Evolutionary conservation across 306 rosid genomes (phyloP).

Genomic region (Vigna unguiculata): DNA sequence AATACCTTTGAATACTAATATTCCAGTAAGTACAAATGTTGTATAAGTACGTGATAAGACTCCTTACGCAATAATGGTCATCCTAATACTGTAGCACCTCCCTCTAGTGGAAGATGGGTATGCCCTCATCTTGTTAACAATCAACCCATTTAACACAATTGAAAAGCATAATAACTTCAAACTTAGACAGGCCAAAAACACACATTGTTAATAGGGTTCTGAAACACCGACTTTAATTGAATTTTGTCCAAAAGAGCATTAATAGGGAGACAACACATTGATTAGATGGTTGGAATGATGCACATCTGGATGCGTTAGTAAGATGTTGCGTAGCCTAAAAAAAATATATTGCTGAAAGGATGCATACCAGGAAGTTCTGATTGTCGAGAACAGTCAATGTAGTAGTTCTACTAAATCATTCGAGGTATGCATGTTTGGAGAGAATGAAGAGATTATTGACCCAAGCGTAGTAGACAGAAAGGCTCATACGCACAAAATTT

Average conservation of each 20-base stretch:
- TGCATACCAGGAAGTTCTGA: background rate
- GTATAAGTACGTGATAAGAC: constrained; percentile 15
- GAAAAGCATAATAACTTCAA: background rate
- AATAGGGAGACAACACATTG: background rate
- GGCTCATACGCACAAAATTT: background rate
- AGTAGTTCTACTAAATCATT: background rate
- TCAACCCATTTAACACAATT: constrained; percentile 1
- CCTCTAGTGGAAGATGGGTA: constrained; percentile 16
- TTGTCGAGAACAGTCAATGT: background rate
- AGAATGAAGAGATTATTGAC: no score
- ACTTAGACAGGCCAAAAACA: background rate
- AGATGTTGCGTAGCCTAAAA: background rate
- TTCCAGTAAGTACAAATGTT: background rate
- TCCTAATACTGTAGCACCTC: background rate
- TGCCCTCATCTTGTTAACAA: background rate
- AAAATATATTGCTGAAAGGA: constrained; percentile 3
- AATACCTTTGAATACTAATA: constrained; percentile 9
- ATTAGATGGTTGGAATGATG: constrained; percentile 16
- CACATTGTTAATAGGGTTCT: background rate
- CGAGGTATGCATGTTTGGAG: background rate
- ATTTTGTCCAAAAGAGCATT: constrained; percentile 2
- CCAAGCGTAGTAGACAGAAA: no score
- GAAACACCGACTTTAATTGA: constrained; percentile 8
- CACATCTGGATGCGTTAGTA: constrained; percentile 1
- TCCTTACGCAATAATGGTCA: background rate